These are phyloP conservation scores for Syncephalis fuscata DNA, from an alignment of 371 early-diverging fungal genomes.

Conservation along the genomic window DNA sequence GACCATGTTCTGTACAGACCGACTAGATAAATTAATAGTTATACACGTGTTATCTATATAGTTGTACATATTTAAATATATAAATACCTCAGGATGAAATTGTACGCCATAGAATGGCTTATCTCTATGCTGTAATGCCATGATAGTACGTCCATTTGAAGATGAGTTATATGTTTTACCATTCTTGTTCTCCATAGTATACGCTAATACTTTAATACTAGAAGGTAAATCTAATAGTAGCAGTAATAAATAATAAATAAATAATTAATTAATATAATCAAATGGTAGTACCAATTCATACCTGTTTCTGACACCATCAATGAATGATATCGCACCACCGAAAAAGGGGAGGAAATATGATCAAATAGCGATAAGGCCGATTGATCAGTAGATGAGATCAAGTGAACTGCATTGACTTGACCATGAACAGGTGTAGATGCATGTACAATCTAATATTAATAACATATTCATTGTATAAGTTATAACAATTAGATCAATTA, in stretches of 20 bases:
- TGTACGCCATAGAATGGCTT: slow-evolving; percentile 83
- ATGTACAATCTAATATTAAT: slow-evolving; percentile 24
- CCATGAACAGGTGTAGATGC: slow-evolving; percentile 76
- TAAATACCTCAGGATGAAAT: slow-evolving; percentile 77
- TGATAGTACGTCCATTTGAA: slow-evolving; percentile 23
- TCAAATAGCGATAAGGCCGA: slow-evolving; percentile 28
- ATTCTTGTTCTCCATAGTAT: slow-evolving; percentile 24
- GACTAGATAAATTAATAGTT: slow-evolving; percentile 20
- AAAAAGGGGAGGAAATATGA: slow-evolving; percentile 40
- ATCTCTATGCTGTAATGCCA: slow-evolving; percentile 61
- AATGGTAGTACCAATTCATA: neutral
- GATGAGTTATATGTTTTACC: slow-evolving; percentile 8
- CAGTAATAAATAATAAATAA: slow-evolving; percentile 1
- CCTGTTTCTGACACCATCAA: slow-evolving; percentile 45
- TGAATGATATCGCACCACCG: slow-evolving; percentile 85
- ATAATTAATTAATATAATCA: slow-evolving; percentile 5
- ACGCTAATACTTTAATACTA: slow-evolving; percentile 32
- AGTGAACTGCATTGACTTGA: slow-evolving; percentile 44
- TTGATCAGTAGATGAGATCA: slow-evolving; percentile 5
- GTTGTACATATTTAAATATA: neutral
- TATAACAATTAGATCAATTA: neutral
- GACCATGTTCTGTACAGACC: slow-evolving; percentile 68
- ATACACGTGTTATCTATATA: neutral
- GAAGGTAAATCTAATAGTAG: slow-evolving; percentile 30
- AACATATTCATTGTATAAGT: neutral